Base-by-base conservation (phyloP, 1,284 basidiomycete genomes). In the Rhodotorula sp. region DNA sequence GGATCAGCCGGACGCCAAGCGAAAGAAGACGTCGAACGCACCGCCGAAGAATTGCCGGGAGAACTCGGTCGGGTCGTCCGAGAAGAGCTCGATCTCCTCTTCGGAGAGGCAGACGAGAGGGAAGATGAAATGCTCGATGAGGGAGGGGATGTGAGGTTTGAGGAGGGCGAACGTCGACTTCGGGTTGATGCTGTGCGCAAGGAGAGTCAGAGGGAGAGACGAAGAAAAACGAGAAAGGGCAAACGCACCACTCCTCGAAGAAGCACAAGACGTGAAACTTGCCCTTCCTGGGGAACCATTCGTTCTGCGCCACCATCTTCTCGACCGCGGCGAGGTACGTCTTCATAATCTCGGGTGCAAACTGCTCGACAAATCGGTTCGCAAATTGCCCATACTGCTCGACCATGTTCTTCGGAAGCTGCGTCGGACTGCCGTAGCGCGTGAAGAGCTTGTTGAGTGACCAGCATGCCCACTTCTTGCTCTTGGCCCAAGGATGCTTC, bases 391-490 rank as follows among this genome's bases (percentile, higher is more conserved):
- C 82, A 76, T 92, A 93, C 52, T 85, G 82, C 78, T 88, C 84
- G 54, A 58, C 68, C 82, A 89, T 83, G 24, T 87, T 82, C 64
- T 83, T 85, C 0, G 90, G 90, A 28, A 94, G 85, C 77, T 92
- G 91, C 1, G 89, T 89, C 0, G 91, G 90, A 79, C 89, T 92
- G 9, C 91, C 91, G 76, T 87, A 93, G 10, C 73, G 56, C 70
- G 87, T 88, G 37, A 71, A 75, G 24, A 77, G 68, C 44, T 72
- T 69, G 66, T 78, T 78, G 40, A 79, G 75, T 50, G 86, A 86
- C 46, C 84, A 86, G 78, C 88, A 92, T 2, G 91, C 89, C 91
- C 91, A 92, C 78, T 94, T 94, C 81, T 93, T 94, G 9, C 88
- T 86, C 77, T 88, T 89, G 88, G 89, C 91, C 91, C 91, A 94